Conservation (phyloP, 768 basidiomycete species). For the Mycena leptocephala region DNA sequence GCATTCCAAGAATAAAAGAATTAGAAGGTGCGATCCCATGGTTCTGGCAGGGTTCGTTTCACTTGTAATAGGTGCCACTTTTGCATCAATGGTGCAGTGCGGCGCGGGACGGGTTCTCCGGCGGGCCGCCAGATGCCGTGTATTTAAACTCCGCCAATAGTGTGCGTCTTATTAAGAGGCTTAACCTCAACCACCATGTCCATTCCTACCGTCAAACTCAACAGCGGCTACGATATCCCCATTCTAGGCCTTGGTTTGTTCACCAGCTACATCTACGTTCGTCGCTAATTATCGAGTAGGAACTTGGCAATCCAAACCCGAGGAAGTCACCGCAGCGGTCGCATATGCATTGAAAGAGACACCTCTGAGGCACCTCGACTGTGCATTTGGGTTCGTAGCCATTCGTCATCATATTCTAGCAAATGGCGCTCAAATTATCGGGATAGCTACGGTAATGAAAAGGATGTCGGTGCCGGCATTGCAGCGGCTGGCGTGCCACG, state of each 20-base stretch:
- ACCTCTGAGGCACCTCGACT: constrained; percentile 87
- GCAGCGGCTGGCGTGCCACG: constrained; percentile 83
- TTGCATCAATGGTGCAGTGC: no score
- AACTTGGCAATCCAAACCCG: constrained; percentile 86
- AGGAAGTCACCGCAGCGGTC: constrained; percentile 83
- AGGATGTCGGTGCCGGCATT: constrained; percentile 88
- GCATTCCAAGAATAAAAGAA: no score
- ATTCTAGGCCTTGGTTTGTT: constrained; percentile 71
- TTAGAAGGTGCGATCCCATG: no score
- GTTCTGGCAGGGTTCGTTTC: no score
- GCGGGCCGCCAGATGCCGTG: neutral
- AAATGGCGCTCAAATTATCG: no score
- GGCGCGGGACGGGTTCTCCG: neutral
- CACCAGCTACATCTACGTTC: constrained; percentile 35
- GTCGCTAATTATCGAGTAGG: constrained; percentile 60
- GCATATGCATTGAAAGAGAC: constrained; percentile 79
- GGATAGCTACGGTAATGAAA: constrained; percentile 78
- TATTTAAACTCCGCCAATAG: constrained; percentile 23
- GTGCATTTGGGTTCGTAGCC: constrained; percentile 58
- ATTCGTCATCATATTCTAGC: neutral
- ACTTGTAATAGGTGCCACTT: no score
- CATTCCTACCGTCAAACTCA: constrained; percentile 69
- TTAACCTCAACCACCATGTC: constrained; percentile 43
- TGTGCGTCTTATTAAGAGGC: no score
- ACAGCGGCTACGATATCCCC: constrained; percentile 72